Conservation (phyloP, 108 stramenopile genomes). For the Cyclotella baltica region DNA sequence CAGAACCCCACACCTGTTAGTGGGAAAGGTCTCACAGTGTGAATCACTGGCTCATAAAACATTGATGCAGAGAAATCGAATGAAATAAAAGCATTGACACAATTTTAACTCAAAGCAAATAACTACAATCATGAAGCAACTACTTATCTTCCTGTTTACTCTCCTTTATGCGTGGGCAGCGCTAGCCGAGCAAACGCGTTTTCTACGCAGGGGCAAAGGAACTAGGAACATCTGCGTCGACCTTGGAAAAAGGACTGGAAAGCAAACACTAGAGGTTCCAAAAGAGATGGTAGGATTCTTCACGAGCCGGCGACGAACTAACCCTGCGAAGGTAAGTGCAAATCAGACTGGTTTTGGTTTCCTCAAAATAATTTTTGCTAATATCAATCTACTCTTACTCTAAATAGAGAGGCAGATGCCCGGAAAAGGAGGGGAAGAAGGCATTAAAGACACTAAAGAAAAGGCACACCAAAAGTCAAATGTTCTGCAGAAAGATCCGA, state of each 20-base stretch:
- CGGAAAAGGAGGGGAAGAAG: constrained; percentile 4
- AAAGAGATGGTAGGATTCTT: constrained; percentile 7
- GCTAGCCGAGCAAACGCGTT: background rate
- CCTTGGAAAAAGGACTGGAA: background rate
- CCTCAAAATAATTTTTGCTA: background rate
- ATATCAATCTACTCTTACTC: background rate
- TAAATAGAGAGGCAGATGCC: constrained; percentile 4
- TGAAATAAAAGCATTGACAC: background rate
- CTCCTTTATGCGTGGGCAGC: constrained; percentile 4
- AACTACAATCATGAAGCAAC: constrained; percentile 3
- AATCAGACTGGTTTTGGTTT: background rate
- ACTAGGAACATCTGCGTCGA: constrained; percentile 12
- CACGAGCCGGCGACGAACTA: constrained; percentile 10
- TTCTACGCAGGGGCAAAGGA: background rate
- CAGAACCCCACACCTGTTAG: background rate
- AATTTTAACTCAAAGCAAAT: background rate
- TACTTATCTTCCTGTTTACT: background rate
- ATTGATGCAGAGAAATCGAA: background rate
- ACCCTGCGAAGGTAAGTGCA: constrained; percentile 4
- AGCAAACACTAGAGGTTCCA: constrained; percentile 13
- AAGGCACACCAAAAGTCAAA: background rate
- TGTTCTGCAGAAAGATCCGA: constrained; percentile 4
- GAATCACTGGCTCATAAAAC: constrained; percentile 20
- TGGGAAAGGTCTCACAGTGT: too few relatives aligned
- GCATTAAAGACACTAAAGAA: background rate